Conservation (phyloP, 2,329 filamentous ascomycete genomes). For the Pezicula rhizophila region DNA sequence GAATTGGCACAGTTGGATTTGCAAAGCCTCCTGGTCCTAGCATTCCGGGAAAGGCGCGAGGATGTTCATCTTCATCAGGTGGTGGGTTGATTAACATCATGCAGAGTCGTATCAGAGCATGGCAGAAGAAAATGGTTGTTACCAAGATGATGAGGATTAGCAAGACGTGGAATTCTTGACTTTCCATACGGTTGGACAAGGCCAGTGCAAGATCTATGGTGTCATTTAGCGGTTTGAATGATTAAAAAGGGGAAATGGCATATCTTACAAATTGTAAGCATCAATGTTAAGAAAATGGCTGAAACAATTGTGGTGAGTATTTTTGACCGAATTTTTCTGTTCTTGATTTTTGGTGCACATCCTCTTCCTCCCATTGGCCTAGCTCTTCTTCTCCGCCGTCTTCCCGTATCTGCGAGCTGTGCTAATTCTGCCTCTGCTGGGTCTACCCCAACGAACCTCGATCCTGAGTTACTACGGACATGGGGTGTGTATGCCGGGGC, state of each 20-base stretch:
- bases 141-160: slow-evolving; percentile 72
- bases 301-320: slow-evolving; percentile 59
- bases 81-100: slow-evolving; percentile 50
- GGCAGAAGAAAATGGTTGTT: slow-evolving; percentile 73
- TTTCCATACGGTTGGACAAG: slow-evolving; percentile 55
- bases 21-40: slow-evolving; percentile 58
- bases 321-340: slow-evolving; percentile 46
- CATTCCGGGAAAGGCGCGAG: slow-evolving; percentile 37
- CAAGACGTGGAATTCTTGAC: slow-evolving; percentile 71
- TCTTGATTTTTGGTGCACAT: slow-evolving; percentile 47
- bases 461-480: slow-evolving; percentile 10
- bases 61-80: slow-evolving; percentile 25
- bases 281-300: slow-evolving; percentile 30
- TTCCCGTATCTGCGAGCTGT: slow-evolving; percentile 36
- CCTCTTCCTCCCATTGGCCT: slow-evolving; percentile 16
- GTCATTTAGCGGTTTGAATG: neutral
- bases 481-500: slow-evolving; percentile 10
- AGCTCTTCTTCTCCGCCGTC: slow-evolving; percentile 31
- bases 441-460: slow-evolving; percentile 35
- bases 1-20: slow-evolving; percentile 67
- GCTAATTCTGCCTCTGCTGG: slow-evolving; percentile 44
- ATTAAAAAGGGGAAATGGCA: slow-evolving; percentile 23
- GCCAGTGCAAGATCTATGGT: slow-evolving; percentile 66
- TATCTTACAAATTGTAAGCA: slow-evolving; percentile 59
- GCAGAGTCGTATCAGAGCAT: slow-evolving; percentile 68